Base-by-base conservation (phyloP, 805 yeast genomes). In the Lipomyces chichibuensis region DNA sequence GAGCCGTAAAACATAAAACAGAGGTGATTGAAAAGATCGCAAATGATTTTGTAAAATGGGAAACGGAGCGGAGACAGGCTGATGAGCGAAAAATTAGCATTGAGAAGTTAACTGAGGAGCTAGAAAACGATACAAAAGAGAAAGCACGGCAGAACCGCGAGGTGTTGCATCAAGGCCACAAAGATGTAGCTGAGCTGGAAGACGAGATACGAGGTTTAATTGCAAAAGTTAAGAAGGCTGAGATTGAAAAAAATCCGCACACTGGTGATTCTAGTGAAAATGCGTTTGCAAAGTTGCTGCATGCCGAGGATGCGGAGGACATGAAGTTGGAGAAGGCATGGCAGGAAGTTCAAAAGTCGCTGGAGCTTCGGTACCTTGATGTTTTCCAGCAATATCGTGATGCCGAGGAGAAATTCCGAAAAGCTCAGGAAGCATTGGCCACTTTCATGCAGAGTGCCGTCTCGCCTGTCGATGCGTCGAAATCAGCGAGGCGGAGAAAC, bases 301-400 rank as follows among this genome's bases (percentile, higher is more conserved):
- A 69, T 2, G 64, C 67, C 17, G 78, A 78, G 46, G 68, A 73
- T 17, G 64, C 66, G 20, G 75, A 69, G 46, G 71, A 69, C 33
- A 27, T 32, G 17, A 59, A 56, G 27, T 58, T 78, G 9, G 82
- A 80, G 60, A 71, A 67, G 20, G 74, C 75, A 23, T 80, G 82
- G 82, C 67, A 70, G 29, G 72, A 74, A n/a, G 72, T 74, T 0
- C 80, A 77, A 59, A 74, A 76, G 59, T 72, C 71, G 1, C 73
- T 80, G 37, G 82, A 80, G 62, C 63, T 73, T 63, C 70, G 79
- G 5, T 80, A 80, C 61, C 71, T 77, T 2, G 72, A 74, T 46
- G 80, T 77, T 13, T 77, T 76, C 49, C 71, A 74, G 32, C 72
- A 72, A 58, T 77, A 73, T 55, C 76, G 77, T 29, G 75, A 72